Percentiles rank a stretch among this genome's conserved stretches.
Evolutionary conservation across 345 rosid species (phyloP).

Genomic region (Eucalyptus grandis): DNA sequence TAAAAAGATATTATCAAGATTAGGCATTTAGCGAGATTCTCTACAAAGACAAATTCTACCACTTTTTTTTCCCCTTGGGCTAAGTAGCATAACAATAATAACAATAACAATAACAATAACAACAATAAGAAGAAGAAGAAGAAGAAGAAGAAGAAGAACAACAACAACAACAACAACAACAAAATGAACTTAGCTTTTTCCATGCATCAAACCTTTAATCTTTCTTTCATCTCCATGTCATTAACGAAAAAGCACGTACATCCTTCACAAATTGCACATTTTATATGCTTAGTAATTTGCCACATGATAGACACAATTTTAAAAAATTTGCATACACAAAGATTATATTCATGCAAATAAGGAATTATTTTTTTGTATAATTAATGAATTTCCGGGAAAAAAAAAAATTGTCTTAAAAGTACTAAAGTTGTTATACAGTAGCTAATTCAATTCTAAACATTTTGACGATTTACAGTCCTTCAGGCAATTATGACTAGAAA

Average conservation of each 20-base stretch:
- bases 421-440: background rate
- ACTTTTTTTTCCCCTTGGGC: background rate
- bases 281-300: background rate
- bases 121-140: too few relatives aligned
- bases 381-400: too few relatives aligned
- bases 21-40: background rate
- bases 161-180: too few relatives aligned
- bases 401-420: background rate
- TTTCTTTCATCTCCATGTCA: too few relatives aligned
- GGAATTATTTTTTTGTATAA: background rate
- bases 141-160: too few relatives aligned
- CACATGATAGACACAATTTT: background rate
- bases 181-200: too few relatives aligned
- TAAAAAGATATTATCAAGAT: background rate
- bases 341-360: background rate
- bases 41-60: too few relatives aligned
- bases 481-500: background rate
- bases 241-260: background rate
- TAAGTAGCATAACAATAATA: too few relatives aligned
- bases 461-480: background rate
- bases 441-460: fast-evolving
- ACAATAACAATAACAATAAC: too few relatives aligned
- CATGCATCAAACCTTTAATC: too few relatives aligned
- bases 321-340: background rate
- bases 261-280: background rate